Evolutionary conservation across 1,284 basidiomycete genomes (phyloP).

Genomic region (Wallemia hederae): DNA sequence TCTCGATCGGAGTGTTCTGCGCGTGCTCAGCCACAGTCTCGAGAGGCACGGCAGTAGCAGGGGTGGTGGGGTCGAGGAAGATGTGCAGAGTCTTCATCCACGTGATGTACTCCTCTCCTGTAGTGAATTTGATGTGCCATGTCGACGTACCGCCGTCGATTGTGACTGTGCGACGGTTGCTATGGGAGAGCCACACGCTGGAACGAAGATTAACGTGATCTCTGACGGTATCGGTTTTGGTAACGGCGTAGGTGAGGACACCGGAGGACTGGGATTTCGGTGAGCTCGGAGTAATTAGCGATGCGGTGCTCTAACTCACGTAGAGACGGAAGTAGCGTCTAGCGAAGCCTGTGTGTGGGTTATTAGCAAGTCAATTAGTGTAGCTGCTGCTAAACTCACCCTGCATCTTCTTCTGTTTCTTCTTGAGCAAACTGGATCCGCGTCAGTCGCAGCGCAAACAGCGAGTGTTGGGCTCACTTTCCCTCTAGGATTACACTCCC

Average conservation of each 20-base stretch:
- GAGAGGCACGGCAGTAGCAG: background rate
- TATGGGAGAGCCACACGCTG: background rate
- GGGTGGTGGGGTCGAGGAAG: background rate
- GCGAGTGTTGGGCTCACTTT: background rate
- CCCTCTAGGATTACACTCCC: background rate
- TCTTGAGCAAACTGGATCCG: background rate
- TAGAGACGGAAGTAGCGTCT: background rate
- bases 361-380: background rate
- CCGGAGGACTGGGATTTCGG: background rate
- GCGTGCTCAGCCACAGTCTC: background rate
- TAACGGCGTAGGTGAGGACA: background rate
- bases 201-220: background rate
- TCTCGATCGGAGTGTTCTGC: background rate
- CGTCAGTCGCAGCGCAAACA: background rate
- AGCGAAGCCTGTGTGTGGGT: background rate
- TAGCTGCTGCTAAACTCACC: background rate
- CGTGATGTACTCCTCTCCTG: background rate
- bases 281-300: background rate
- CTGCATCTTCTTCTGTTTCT: constrained; percentile 1
- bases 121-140: background rate
- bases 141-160: constrained; percentile 1
- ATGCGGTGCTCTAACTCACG: background rate
- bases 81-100: background rate
- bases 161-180: background rate
- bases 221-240: background rate